These are phyloP conservation scores for Penicillium mononematosum DNA, from an alignment of 495 filamentous ascomycete genomes.

Conservation along the genomic window DNA sequence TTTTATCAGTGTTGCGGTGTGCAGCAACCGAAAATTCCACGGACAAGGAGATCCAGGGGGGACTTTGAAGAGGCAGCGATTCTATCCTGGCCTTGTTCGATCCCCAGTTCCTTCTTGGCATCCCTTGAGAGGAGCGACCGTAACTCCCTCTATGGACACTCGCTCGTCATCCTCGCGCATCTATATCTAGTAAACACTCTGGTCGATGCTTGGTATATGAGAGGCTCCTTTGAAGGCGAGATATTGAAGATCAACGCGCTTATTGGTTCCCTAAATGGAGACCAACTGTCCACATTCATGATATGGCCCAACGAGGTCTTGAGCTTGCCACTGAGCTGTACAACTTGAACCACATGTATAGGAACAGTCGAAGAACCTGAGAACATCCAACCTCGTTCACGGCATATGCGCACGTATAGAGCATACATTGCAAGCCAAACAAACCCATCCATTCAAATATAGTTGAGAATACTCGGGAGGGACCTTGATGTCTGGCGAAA, in stretches of 20 bases:
- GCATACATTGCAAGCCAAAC: not conserved
- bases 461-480: no score
- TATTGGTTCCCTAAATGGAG: not conserved
- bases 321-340: not conserved
- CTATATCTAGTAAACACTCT: constrained; percentile 9
- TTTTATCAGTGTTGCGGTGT: not conserved
- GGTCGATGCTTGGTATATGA: constrained; percentile 12
- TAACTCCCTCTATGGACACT: not conserved
- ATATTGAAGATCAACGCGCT: constrained; percentile 1
- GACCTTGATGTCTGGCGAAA: no score
- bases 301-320: constrained; percentile 9
- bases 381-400: not conserved
- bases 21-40: constrained; percentile 1
- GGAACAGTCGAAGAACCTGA: not conserved
- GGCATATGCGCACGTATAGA: not conserved
- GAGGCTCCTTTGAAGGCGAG: not conserved
- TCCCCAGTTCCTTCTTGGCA: constrained; percentile 10
- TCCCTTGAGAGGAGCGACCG: constrained; percentile 5
- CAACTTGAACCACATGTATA: not conserved
- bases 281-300: constrained; percentile 6
- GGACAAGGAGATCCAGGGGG: constrained; percentile 18
- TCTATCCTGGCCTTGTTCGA: constrained; percentile 7
- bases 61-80: constrained; percentile 29
- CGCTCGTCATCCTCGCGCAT: constrained; percentile 16
- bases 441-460: not conserved